Evolutionary conservation across 1,139 yeast species (phyloP).

Genomic region (Candida sojae): DNA sequence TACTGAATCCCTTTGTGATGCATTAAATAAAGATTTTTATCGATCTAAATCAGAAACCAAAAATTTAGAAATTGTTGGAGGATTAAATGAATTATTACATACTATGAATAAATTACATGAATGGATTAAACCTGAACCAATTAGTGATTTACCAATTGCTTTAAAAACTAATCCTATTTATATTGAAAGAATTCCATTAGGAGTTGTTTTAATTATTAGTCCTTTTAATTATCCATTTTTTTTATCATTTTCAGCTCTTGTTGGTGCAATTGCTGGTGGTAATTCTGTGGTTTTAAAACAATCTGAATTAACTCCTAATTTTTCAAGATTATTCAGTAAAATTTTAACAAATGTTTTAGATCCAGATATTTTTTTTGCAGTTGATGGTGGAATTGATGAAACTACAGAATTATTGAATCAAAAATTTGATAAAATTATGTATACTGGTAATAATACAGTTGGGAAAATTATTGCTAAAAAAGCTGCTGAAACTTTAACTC

Average conservation of each 20-base stretch:
- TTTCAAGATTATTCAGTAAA: conserved; percentile 55
- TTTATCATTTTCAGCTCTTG: conserved; percentile 64
- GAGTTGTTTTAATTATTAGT: conserved; percentile 72
- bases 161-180: conserved; percentile 49
- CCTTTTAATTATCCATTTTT: conserved; percentile 89
- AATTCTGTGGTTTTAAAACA: conserved; percentile 82
- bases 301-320: conserved; percentile 70
- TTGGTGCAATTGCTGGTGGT: conserved; percentile 87
- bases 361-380: conserved; percentile 57
- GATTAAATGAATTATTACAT: conserved; percentile 58
- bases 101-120: conserved; percentile 60
- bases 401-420: conserved; percentile 65
- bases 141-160: conserved; percentile 46
- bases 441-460: conserved; percentile 79
- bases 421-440: conserved; percentile 79
- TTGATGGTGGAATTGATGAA: conserved; percentile 76
- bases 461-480: conserved; percentile 78
- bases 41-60: conserved; percentile 64
- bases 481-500: conserved; percentile 85
- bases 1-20: conserved; percentile 53
- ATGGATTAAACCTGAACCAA: conserved; percentile 61
- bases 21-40: conserved; percentile 67
- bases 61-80: conserved; percentile 54
- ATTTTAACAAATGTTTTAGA: conserved; percentile 57
- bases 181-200: conserved; percentile 70